Evolutionary conservation across 2,329 filamentous ascomycete species (phyloP), one percentile per base, ranked within the genome.

Genomic region (Pestalotiopsis sp.): DNA sequence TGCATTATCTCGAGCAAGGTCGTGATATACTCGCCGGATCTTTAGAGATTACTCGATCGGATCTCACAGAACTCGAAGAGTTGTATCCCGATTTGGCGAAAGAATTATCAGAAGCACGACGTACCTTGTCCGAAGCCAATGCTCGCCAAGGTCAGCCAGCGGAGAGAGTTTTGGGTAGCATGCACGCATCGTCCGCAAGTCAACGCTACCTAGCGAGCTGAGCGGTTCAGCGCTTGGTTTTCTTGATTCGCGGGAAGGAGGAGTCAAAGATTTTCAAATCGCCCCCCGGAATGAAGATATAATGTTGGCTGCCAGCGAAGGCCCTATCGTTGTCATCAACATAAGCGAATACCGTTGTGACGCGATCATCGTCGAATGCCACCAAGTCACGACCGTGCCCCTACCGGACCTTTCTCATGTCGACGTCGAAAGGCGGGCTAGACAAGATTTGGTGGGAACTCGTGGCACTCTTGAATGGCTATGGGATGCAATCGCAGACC

Each of bases 301-400:
- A 61, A 61, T 70, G 14, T 59, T 17, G 2, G 72, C 72, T 45
- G 75, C 77, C 20, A 38, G 17, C 6, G 13, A 45, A 4, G 76
- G 74, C 2, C 73, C 77, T 3, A 74, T 80, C 49, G 70, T 76
- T 12, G 63, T 78, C 13, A 66, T 80, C 52, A 80, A 78, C 66
- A 68, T 75, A 3, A 77, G 75, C 63, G 2, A 25, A 5, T 70
- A 73, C 56, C 72, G 75, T 2, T 76, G 76, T 45, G 76, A 79
- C 69, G 78, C 77, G 1, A 31, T 80, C 3, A 60, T 79, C 5
- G 68, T 80, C 41, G 67, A 74, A 23, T n/a, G 57, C 3, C 6
- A 71, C 52, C 36, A 64, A 7, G 68, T 75, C 11, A 64, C 68
- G 31, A n/a, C n/a, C 1, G 27, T 79, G 12, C 14, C 38, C 7